Percentiles rank a stretch among this genome's conserved stretches.
Evolutionary conservation across 345 rosid genomes (phyloP).

Genomic region (Citrus unshiu): DNA sequence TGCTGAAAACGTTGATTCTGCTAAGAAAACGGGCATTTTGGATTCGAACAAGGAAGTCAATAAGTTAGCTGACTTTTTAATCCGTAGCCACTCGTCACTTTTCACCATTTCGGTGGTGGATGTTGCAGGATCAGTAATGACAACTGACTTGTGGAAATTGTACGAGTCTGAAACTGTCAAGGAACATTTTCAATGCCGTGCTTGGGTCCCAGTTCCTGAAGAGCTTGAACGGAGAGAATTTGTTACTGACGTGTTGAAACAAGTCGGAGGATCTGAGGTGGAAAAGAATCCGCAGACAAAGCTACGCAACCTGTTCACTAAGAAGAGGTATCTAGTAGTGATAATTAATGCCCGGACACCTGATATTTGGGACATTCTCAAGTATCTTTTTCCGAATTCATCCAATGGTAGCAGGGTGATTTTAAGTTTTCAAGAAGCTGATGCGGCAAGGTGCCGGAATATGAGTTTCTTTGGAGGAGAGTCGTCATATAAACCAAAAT

Average conservation of each 20-base stretch:
- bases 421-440: background rate
- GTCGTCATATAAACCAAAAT: background rate
- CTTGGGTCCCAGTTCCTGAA: background rate
- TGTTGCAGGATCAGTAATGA: slow-evolving; percentile 25
- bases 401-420: slow-evolving; percentile 10
- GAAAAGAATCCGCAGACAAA: background rate
- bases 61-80: background rate
- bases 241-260: background rate
- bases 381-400: background rate
- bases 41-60: background rate
- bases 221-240: background rate
- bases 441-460: background rate
- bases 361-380: background rate
- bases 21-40: background rate
- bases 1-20: background rate
- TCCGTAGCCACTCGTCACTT: background rate
- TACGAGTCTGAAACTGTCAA: background rate
- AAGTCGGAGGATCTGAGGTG: background rate
- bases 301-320: background rate
- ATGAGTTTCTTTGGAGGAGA: background rate
- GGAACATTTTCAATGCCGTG: background rate
- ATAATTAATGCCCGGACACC: background rate
- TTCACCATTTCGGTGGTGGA: slow-evolving; percentile 25
- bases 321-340: background rate
- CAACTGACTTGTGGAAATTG: background rate